These are phyloP conservation scores for Psilocybe azurescens DNA, from an alignment of 768 basidiomycete genomes.

Conservation along the genomic window DNA sequence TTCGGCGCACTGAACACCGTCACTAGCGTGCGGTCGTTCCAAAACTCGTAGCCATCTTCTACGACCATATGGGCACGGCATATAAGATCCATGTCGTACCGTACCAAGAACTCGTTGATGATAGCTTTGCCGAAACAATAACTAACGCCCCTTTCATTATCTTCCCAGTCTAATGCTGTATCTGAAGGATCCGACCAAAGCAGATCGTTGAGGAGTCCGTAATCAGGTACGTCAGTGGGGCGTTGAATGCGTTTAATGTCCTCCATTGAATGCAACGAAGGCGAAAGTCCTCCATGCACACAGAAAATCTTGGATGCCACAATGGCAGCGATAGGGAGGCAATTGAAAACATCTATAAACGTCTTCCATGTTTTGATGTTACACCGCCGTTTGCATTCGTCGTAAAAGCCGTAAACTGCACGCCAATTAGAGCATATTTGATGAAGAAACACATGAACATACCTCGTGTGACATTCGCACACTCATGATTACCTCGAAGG, in stretches of 20 bases:
- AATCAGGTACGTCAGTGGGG: constrained; percentile 98
- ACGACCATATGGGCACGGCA: constrained; percentile 99
- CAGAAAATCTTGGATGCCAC: constrained; percentile 99
- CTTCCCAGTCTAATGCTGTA: constrained; percentile 98
- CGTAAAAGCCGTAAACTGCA: constrained; percentile 98
- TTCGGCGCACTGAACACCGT: constrained; percentile 99
- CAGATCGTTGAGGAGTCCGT: constrained; percentile 94
- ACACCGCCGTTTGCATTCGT: constrained; percentile 99
- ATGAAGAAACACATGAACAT: constrained; percentile 32
- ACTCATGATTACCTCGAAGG: constrained; percentile 97
- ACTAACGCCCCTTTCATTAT: constrained; percentile 98
- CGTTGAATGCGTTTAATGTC: constrained; percentile 98
- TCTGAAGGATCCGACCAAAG: constrained; percentile 99
- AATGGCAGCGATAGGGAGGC: constrained; percentile 96
- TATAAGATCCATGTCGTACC: constrained; percentile 99
- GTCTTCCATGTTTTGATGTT: constrained; percentile 99
- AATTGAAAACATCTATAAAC: constrained; percentile 99
- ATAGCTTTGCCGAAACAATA: constrained; percentile 99
- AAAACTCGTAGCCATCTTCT: constrained; percentile 99
- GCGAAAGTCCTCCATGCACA: constrained; percentile 95
- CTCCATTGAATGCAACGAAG: constrained; percentile 94
- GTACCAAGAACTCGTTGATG: constrained; percentile 93
- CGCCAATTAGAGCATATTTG: constrained; percentile 20
- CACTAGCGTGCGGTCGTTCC: constrained; percentile 98
- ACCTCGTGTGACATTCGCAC: constrained; percentile 99